Percentiles rank a stretch among this genome's conserved stretches.
Evolutionary conservation across 352 stramenopile species (phyloP).

Genomic region (Globisporangium viniferum): DNA sequence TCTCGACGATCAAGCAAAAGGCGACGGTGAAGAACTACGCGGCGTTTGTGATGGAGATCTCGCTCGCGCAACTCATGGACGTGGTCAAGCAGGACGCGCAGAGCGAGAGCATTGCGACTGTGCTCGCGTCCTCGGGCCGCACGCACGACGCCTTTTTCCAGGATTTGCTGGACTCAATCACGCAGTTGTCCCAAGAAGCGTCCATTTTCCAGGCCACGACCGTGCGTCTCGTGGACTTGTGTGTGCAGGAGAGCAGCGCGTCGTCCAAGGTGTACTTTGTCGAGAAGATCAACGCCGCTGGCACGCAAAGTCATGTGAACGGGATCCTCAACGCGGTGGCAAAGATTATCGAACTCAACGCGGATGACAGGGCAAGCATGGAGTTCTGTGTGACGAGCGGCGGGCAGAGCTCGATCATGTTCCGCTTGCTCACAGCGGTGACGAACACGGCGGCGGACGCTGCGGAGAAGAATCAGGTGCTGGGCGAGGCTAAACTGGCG

Average conservation of each 20-base stretch:
- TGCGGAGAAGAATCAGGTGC: slow-evolving; percentile 20
- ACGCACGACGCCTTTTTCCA: slow-evolving; percentile 63
- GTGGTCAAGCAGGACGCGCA: slow-evolving; percentile 30
- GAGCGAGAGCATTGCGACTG: slow-evolving; percentile 23
- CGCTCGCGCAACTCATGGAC: slow-evolving; percentile 71
- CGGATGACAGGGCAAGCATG: slow-evolving; percentile 69
- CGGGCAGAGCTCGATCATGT: slow-evolving; percentile 41
- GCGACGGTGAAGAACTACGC: slow-evolving; percentile 59
- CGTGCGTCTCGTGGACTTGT: slow-evolving; percentile 67
- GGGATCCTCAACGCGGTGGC: slow-evolving; percentile 66
- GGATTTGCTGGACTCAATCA: slow-evolving; percentile 68
- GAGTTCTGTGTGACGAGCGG: slow-evolving; percentile 62
- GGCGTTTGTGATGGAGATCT: slow-evolving; percentile 71
- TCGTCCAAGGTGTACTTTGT: slow-evolving; percentile 32
- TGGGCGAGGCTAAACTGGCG: slow-evolving; percentile 41
- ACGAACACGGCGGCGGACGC: slow-evolving; percentile 55
- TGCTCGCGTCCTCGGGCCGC: slow-evolving; percentile 51
- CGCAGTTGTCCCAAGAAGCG: slow-evolving; percentile 63
- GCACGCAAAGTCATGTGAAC: slow-evolving; percentile 37
- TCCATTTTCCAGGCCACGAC: slow-evolving; percentile 82
- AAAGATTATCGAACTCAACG: slow-evolving; percentile 80
- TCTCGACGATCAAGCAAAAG: slow-evolving; percentile 65
- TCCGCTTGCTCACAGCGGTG: slow-evolving; percentile 56
- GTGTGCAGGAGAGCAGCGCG: slow-evolving; percentile 23
- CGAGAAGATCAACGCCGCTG: slow-evolving; percentile 24